Base-by-base conservation (phyloP, 371 early-diverging fungal genomes). In the Rhizomucor miehei region DNA sequence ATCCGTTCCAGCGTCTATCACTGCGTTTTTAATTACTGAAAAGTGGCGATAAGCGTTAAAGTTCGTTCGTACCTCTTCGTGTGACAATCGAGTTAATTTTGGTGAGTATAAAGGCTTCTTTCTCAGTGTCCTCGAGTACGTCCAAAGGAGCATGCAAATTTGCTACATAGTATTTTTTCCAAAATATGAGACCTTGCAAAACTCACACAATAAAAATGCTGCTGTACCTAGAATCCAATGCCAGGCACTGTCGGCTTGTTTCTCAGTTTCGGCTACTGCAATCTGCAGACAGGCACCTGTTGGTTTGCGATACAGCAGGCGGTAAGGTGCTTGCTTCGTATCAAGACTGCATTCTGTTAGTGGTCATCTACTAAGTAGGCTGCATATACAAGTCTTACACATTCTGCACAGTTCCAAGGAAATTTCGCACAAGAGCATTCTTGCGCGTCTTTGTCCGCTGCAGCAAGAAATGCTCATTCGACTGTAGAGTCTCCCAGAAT, bases 311-410 rank as follows among this genome's bases (percentile, higher is more conserved):
- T 90, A 87, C 1, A 95, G 65, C 24, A 98, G 87, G 49, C 98
- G 88, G 69, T 87, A 98, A 17, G 95, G 89, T 11, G 94, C 86
- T 68, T 95, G 97, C 73, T 92, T 93, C 19, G 94, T 93, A 67
- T 95, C 97, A 43, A 98, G 82, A 1, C 87, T 85, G 51, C 9
- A 57, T 23, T 41, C 4, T 41, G 11, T 41, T 6, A 40, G 17
- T 17, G 44, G 40, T 24, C 19, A 17, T 29, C 4, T 29, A 21
- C 29, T 6, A 5, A 9, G 17, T 21, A 39, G 13, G 4, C 37
- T 12, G 24, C 19, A 49, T 17, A 52, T 35, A n/a, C 23, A 36
- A 48, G 14, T 20, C 25, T 59, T 80, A 84, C 86, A 91, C 88
- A 67, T 89, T 91, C 49, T 89, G 89, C 51, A 91, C 81, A 16